Evolutionary conservation across 2,329 filamentous ascomycete species (phyloP), one percentile per base, ranked within the genome.

Genomic region (Diaporthe vexans): DNA sequence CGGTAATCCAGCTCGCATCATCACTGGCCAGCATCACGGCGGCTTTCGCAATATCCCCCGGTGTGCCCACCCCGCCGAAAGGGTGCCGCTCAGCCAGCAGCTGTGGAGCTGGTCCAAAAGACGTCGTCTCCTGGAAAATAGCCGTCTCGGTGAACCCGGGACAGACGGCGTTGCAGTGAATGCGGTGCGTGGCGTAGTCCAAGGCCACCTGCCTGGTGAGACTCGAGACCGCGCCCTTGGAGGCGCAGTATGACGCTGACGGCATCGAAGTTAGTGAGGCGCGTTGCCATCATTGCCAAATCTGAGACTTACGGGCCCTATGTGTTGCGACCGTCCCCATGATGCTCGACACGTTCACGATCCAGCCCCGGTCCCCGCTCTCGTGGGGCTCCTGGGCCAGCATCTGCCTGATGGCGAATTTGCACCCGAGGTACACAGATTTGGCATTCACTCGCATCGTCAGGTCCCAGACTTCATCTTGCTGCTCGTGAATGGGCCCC

Each of bases 81-180:
- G 71, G 63, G 35, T 73, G 71, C 2, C 21, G 46, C 8, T 71
- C 40, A 19, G n/a, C 24, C n/a, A 56, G 19, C 15, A 4, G 8
- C 19, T 70, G n/a, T 10, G 33, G n/a, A 17, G 40, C 21, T 35
- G 68, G 51, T 15, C 51, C 40, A n/a, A 29, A 17, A 26, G 52
- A 43, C 29, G 68, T 37, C 51, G 68, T 71, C 5, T 59, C 68
- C 33, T 71, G 8, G 7, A 71, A 58, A 13, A 71, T 71, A 10
- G 68, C 57, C 24, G 71, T 56, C 1, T 40, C 33, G 19, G 35
- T 79, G 81, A 79, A 90, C 8, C 88, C 89, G 6, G 89, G 88
- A 71, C 87, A 89, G 7, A 90, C 82, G 0, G 87, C 87, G 76
- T 90, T 90, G 46, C 85, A 84, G 75, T 90, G 88, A 35, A 90